These are phyloP conservation scores for Scolecobasidium constrictum DNA, from an alignment of 2,329 filamentous ascomycete species.

Conservation along the genomic window DNA sequence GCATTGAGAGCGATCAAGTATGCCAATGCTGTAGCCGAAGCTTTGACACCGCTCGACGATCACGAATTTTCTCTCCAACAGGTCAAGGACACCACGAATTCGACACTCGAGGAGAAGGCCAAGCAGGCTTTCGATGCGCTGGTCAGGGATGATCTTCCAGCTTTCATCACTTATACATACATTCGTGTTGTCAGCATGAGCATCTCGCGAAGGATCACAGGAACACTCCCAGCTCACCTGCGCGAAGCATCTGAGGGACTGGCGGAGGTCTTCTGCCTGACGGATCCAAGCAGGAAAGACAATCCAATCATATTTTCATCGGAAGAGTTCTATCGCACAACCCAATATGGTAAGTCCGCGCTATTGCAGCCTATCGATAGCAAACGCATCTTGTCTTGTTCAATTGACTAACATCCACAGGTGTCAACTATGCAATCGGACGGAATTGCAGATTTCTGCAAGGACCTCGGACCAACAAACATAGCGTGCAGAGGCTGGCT, in stretches of 20 bases:
- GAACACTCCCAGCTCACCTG: slow-evolving; percentile 52
- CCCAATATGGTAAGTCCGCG: slow-evolving; percentile 71
- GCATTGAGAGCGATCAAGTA: slow-evolving; percentile 61
- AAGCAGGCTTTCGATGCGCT: slow-evolving; percentile 54
- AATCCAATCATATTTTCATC: slow-evolving; percentile 72
- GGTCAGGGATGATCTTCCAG: slow-evolving; percentile 57
- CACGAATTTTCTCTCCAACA: slow-evolving; percentile 44
- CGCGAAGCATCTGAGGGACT: slow-evolving; percentile 62
- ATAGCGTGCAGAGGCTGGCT: slow-evolving; percentile 50
- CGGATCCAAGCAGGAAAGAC: slow-evolving; percentile 60
- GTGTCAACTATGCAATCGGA: slow-evolving; percentile 59
- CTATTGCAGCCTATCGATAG: too few relatives aligned
- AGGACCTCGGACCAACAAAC: slow-evolving; percentile 57
- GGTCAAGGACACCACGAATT: slow-evolving; percentile 45
- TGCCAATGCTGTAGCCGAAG: slow-evolving; percentile 55
- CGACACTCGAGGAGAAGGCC: slow-evolving; percentile 50
- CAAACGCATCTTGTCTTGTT: too few relatives aligned
- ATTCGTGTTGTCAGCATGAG: slow-evolving; percentile 59
- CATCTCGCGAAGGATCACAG: slow-evolving; percentile 56
- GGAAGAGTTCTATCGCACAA: slow-evolving; percentile 64
- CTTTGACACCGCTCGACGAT: slow-evolving; percentile 45
- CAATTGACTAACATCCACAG: too few relatives aligned
- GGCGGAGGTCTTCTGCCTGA: slow-evolving; percentile 67
- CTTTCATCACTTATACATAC: slow-evolving; percentile 59
- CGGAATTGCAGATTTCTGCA: slow-evolving; percentile 72